Evolutionary conservation across 1,284 basidiomycete species (phyloP), one percentile per base, ranked within the genome.

Genomic region (Vanrija humicola): DNA sequence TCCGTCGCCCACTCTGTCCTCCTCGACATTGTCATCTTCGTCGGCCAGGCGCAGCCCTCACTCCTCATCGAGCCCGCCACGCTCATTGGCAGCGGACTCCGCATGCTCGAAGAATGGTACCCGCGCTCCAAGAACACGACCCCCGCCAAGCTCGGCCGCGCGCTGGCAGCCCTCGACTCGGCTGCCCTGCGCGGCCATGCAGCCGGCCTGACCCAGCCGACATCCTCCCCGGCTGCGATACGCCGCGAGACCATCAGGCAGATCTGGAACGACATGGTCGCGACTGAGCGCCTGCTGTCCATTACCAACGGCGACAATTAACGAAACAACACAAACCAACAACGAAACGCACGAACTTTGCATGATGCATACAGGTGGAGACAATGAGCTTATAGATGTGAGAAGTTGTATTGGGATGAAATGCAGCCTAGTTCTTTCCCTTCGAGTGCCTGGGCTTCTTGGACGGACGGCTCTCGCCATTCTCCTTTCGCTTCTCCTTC

Each of bases 401-500:
- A 34, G 34, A 34, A 34, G 34, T 34, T 50, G 53, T 49, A 45
- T 46, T 23, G 34, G 45, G 26, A 48, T 34, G 18, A 18, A 43
- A 25, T 39, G 42, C 38, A 28, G 10, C 18, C 42, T 53, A 43
- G 38, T 53, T 43, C 34, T 34, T 34, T 34, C 34, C 34, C 34
- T 34, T 34, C 12, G 34, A 34, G 39, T 52, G 42, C 55, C 56
- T 60, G 49, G 46, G 46, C 54, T 59, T 59, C 47, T 52, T 53
- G n/a, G 45, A 39, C 47, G 25, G 16, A 28, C 52, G 21, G 6
- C 19, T 21, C 45, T 53, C 54, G 49, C 60, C 64, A 21, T 59
- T 57, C 14, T 57, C 54, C 19, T 56, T 63, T 25, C 57, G 59
- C 54, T 64, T 65, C 18, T 85, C 85, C 75, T 86, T 84, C 61